Percentiles rank a stretch among this genome's conserved stretches.
Conservation (phyloP, 352 stramenopile species). For the Pythium myriotylum region DNA sequence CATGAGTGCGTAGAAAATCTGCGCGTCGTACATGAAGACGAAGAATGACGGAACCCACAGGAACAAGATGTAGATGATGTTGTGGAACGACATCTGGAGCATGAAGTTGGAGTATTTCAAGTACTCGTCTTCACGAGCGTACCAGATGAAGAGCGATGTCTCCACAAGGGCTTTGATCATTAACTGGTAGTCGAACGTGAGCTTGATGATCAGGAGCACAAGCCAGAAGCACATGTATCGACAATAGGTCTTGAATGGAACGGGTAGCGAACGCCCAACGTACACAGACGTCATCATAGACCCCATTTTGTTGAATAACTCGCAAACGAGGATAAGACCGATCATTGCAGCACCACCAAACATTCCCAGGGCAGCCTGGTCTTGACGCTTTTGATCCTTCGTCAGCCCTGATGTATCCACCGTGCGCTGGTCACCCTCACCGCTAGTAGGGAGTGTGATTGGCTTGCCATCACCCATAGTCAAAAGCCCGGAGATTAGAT, state of each 20-base stretch:
- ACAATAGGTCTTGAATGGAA: constrained; percentile 63
- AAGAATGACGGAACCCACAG: constrained; percentile 80
- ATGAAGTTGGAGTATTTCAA: constrained; percentile 84
- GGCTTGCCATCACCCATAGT: constrained; percentile 41
- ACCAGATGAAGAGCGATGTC: constrained; percentile 85
- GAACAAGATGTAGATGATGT: constrained; percentile 85
- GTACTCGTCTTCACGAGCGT: constrained; percentile 70
- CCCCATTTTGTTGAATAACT: constrained; percentile 78
- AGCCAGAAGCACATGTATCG: constrained; percentile 86
- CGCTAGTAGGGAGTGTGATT: constrained; percentile 21
- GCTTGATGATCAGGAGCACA: constrained; percentile 64
- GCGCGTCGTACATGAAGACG: constrained; percentile 86
- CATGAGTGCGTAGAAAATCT: constrained; percentile 84
- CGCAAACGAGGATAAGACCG: constrained; percentile 57
- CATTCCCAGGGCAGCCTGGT: constrained; percentile 69
- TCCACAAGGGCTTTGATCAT: constrained; percentile 82
- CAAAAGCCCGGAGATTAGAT: constrained; percentile 53
- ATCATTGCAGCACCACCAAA: constrained; percentile 47
- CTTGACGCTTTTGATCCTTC: constrained; percentile 38
- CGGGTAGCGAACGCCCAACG: constrained; percentile 72
- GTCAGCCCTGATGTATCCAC: constrained; percentile 27
- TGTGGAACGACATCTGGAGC: constrained; percentile 76
- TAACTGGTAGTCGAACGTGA: constrained; percentile 83
- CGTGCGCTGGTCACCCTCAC: constrained; percentile 8
- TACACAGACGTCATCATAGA: constrained; percentile 72